Evolutionary conservation across 768 basidiomycete genomes (phyloP).

Genomic region (Leucocoprinus leucothites): DNA sequence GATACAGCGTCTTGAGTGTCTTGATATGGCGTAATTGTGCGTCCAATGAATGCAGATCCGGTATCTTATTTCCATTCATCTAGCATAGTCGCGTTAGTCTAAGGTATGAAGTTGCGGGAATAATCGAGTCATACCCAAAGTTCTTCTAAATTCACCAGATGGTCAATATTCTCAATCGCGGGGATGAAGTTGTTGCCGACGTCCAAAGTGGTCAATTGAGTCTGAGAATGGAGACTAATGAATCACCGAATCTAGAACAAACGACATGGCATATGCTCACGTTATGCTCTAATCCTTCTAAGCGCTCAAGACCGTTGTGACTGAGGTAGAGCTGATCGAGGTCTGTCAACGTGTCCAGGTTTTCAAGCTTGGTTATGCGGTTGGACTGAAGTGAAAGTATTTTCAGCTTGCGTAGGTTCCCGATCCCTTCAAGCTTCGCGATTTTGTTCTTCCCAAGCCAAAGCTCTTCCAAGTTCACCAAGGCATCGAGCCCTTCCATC

Average conservation of each 20-base stretch:
- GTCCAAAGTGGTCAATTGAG: slow-evolving; percentile 81
- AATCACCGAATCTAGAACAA: neutral
- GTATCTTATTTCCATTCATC: slow-evolving; percentile 88
- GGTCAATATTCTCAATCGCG: slow-evolving; percentile 77
- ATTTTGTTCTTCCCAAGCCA: slow-evolving; percentile 99
- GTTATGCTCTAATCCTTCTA: slow-evolving; percentile 86
- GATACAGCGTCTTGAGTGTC: slow-evolving; percentile 83
- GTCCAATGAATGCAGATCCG: slow-evolving; percentile 65
- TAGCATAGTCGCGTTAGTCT: slow-evolving; percentile 26
- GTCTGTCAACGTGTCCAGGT: slow-evolving; percentile 63
- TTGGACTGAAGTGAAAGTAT: slow-evolving; percentile 94
- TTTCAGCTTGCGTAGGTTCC: slow-evolving; percentile 65
- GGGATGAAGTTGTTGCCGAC: slow-evolving; percentile 82
- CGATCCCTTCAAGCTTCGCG: slow-evolving; percentile 75
- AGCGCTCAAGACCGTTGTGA: slow-evolving; percentile 82
- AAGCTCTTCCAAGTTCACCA: slow-evolving; percentile 84
- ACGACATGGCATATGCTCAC: slow-evolving; percentile 37
- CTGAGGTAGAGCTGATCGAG: slow-evolving; percentile 92
- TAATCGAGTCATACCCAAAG: slow-evolving; percentile 69
- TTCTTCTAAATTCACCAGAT: slow-evolving; percentile 78
- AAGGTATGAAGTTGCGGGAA: neutral
- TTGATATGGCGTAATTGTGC: slow-evolving; percentile 56
- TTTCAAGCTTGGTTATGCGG: slow-evolving; percentile 84
- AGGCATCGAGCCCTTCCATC: slow-evolving; percentile 81
- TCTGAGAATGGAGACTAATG: slow-evolving; percentile 24